Evolutionary conservation across 805 yeast species (phyloP), one percentile per base, ranked within the genome.

Genomic region (Saccharomycopsis babjevae): DNA sequence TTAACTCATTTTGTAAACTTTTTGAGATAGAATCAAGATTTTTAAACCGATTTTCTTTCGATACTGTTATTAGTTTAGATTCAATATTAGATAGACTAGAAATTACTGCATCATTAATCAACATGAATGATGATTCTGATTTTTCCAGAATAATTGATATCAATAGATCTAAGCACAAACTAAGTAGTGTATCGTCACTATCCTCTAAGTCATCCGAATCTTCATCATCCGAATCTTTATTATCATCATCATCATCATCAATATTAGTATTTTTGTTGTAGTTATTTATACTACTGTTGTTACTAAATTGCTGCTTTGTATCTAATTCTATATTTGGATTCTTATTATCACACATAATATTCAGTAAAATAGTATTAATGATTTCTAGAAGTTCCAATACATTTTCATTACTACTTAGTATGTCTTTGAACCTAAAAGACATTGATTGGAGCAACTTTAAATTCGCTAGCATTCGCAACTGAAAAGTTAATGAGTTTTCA

Each of bases 401-500:
- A 38, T 72, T 71, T 0, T 91, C 85, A 1, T 71, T 72, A 15
- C 70, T 73, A 22, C 74, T 62, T 30, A 77, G 60, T 22, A 76
- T 77, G 8, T 83, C 82, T 62, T 82, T 86, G 67, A 86, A 84
- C 16, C 76, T 75, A 4, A 79, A 78, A 28, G 84, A 82, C 39
- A 89, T 72, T 38, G 73, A 71, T 68, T 90, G 94, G 57, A 92
- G 71, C 11, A 89, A 68, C 62, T 85, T 80, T 62, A 89, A 73
- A 67, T 87, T 86, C 6, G 83, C 72, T 42, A 88, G 72, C 59
- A 81, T 75, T 7, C 78, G 66, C 58, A 82, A 78, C n/a, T 89
- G 86, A 62, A 79, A 77, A 5, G 74, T 74, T 1, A 73, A 74
- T 25, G 67, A 66, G 0, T 67, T 66, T 10, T 66, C 67, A 11